Conservation (phyloP, 441 rosid genomes). For the Brassica balearica region DNA sequence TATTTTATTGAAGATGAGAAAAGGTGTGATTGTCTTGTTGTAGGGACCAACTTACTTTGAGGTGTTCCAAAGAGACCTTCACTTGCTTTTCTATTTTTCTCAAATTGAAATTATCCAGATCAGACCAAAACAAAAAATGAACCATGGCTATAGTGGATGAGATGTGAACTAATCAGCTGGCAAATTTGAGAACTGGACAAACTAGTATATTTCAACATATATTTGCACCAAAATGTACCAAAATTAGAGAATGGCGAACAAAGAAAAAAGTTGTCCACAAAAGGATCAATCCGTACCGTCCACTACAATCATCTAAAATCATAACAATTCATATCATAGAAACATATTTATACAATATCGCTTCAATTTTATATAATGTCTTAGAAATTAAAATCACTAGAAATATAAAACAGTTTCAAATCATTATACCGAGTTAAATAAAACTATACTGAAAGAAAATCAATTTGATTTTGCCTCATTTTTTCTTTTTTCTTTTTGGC, state of each 20-base stretch:
- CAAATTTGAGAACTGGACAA: neutral
- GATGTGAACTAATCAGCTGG: slow-evolving; percentile 12
- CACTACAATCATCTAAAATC: neutral
- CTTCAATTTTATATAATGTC: neutral
- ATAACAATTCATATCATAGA: neutral
- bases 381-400: neutral
- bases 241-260: neutral
- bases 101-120: slow-evolving; percentile 35
- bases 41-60: slow-evolving; percentile 48
- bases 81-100: slow-evolving; percentile 35
- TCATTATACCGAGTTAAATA: neutral
- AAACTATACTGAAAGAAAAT: neutral
- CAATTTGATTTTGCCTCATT: neutral
- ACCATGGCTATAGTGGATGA: neutral
- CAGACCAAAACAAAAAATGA: neutral
- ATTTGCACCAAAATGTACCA: slow-evolving; percentile 6
- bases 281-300: neutral
- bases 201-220: neutral
- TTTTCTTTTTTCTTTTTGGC: neutral
- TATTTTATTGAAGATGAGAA: slow-evolving; percentile 56
- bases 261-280: neutral
- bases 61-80: slow-evolving; percentile 46
- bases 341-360: neutral
- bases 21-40: slow-evolving; percentile 51
- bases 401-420: neutral